Evolutionary conservation across 2,329 filamentous ascomycete species (phyloP), one percentile per base, ranked within the genome.

Genomic region (Cercospora sesami): DNA sequence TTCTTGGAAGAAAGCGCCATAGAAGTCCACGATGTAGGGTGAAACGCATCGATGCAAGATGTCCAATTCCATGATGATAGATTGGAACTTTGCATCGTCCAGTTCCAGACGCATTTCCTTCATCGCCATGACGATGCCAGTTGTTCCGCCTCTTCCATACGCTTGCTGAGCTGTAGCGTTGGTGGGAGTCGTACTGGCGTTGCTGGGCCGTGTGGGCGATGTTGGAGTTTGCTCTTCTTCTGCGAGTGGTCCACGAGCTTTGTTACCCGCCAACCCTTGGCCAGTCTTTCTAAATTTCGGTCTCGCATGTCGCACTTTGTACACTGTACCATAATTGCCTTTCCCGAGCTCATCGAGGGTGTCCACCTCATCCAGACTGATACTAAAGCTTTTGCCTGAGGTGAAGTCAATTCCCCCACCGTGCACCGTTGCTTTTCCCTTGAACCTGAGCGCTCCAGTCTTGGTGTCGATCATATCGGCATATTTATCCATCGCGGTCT

Each of bases 1-100:
- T 82, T 99, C 95, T 78, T 99, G 95, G 84, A 97, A 99, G 79
- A 99, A 99, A 5, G 95, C 95, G 0, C 95, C 95, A 79, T 98
- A 99, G 76, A 99, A 99, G 78, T 99, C 94, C 79, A 99, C 95
- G 73, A 99, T 98, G 80, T 94, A 97, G 0, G 95, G 94, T 1
- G 93, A 97, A 3, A 95, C 85, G 77, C 95, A 99, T 74, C 95
- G 91, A 81, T 99, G 95, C 2, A 99, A 84, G 71, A 99, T 94
- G 75, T 99, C 93, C 59, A 99, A 85, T 80, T 99, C 95, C 87
- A 98, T 99, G 75, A 98, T 91, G 76, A 99, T 99, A 42, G 94
- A 94, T 6, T 92, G 90, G 78, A 99, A 97, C 80, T 99, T 99
- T 71, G 93, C 91, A 79, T 99, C 95, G 76, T 99, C 95, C 63